These are phyloP conservation scores for Wickerhamiella hasegawae DNA, from an alignment of 805 yeast species.

Conservation along the genomic window DNA sequence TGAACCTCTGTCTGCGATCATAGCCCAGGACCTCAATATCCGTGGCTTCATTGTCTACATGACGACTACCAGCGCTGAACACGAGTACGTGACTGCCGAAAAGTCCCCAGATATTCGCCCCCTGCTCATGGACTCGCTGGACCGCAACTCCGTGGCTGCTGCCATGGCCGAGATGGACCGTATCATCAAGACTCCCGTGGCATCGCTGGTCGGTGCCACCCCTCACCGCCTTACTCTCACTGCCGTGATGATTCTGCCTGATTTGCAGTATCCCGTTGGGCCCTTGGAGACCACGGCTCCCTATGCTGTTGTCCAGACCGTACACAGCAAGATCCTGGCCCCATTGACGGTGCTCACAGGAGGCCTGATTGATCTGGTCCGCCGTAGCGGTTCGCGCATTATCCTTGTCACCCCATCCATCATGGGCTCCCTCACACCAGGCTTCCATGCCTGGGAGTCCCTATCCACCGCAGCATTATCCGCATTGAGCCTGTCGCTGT, in stretches of 20 bases:
- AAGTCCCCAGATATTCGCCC: constrained; percentile 56
- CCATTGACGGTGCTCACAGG: constrained; percentile 37
- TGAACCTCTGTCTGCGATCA: constrained; percentile 52
- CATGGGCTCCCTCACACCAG: constrained; percentile 35
- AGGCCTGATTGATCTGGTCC: constrained; percentile 38
- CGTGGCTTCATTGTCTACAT: constrained; percentile 73
- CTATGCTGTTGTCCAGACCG: constrained; percentile 33
- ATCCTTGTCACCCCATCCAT: constrained; percentile 41
- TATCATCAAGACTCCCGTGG: constrained; percentile 35
- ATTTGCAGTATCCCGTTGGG: constrained; percentile 48
- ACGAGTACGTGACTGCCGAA: constrained; percentile 34
- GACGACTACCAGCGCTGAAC: constrained; percentile 45
- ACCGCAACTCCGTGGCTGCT: constrained; percentile 28
- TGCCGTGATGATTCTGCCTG: constrained; percentile 60
- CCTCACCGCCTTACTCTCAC: constrained; percentile 40
- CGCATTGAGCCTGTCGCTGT: constrained; percentile 24
- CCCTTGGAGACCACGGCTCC: constrained; percentile 43
- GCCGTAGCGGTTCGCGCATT: constrained; percentile 34
- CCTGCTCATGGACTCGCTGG: constrained; percentile 35
- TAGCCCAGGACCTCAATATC: constrained; percentile 58
- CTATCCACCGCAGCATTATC: constrained; percentile 32
- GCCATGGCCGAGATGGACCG: constrained; percentile 35
- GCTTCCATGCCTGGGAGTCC: constrained; percentile 51
- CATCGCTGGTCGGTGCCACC: constrained; percentile 41
- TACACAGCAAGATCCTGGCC: constrained; percentile 31